These are phyloP conservation scores for Leishmania mexicana DNA, from an alignment of 208 protist genomes.

Conservation along the genomic window DNA sequence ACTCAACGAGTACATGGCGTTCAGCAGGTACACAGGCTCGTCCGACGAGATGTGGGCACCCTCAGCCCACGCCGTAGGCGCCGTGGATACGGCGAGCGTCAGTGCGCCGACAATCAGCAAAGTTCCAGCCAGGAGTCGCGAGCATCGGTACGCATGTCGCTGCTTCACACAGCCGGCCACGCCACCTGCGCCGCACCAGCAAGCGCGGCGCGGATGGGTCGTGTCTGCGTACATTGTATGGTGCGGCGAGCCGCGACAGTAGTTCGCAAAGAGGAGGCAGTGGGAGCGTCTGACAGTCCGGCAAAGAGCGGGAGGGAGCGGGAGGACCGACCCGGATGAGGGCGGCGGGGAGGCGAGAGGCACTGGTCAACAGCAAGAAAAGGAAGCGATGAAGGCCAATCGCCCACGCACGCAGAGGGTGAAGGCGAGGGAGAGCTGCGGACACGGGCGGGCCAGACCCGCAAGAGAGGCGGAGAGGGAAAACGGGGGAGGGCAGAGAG, in stretches of 20 bases:
- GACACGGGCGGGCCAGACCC: not conserved
- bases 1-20: conserved; percentile 17
- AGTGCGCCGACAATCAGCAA: not conserved
- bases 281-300: not conserved
- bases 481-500: not conserved
- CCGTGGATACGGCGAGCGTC: not conserved
- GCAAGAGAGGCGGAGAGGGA: not conserved
- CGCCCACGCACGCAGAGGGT: no score
- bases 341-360: not conserved
- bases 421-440: not conserved
- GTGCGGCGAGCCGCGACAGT: not conserved
- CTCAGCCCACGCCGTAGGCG: not conserved
- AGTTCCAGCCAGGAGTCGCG: not conserved
- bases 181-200: not conserved
- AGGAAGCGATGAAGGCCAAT: not conserved
- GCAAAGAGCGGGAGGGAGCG: not conserved
- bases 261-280: not conserved
- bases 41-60: not conserved
- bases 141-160: not conserved
- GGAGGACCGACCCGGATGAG: not conserved
- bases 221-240: not conserved
- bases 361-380: not conserved
- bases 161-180: not conserved
- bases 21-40: conserved; percentile 22
- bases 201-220: not conserved